A percentile compares a stretch with the other conserved stretches of the same genome.
These are phyloP conservation scores for Colletotrichum higginsianum DNA, from an alignment of 2,329 filamentous ascomycete species.

Conservation along the genomic window DNA sequence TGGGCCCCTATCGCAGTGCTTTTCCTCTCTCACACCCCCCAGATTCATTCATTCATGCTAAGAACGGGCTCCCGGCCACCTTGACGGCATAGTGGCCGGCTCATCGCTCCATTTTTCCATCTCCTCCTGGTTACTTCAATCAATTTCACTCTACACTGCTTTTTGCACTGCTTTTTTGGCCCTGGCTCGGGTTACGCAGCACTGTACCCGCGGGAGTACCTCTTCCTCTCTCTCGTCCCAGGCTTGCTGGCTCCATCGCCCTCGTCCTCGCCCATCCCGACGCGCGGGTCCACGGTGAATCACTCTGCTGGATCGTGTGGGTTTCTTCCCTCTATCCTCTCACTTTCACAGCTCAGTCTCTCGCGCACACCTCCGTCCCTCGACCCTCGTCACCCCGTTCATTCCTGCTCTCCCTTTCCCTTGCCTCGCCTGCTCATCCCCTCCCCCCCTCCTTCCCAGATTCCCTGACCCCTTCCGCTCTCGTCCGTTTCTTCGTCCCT, in stretches of 20 bases:
- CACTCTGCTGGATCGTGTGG: constrained; percentile 40
- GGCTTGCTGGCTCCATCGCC: constrained; percentile 13
- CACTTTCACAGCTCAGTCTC: neutral
- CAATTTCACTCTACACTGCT: constrained; percentile 24
- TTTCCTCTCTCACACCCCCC: constrained; percentile 48
- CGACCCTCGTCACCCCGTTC: constrained; percentile 24
- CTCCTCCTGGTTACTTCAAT: constrained; percentile 33
- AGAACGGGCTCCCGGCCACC: constrained; percentile 46
- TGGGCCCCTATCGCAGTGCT: constrained; percentile 52
- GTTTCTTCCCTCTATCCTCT: constrained; percentile 25
- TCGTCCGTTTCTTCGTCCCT: constrained; percentile 28
- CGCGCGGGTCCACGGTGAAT: constrained; percentile 37
- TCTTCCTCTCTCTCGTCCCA: constrained; percentile 6
- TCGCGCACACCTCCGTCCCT: constrained; percentile 16
- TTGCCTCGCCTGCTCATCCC: constrained; percentile 18
- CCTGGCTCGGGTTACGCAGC: constrained; percentile 31
- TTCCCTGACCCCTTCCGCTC: constrained; percentile 37
- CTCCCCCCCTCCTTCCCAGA: constrained; percentile 7
- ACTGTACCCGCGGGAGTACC: constrained; percentile 27
- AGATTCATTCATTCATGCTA: constrained; percentile 54
- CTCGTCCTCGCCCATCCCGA: constrained; percentile 41
- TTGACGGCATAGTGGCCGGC: constrained; percentile 41
- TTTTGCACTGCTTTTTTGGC: constrained; percentile 12
- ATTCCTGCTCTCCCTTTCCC: constrained; percentile 24
- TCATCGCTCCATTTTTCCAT: constrained; percentile 41